Evolutionary conservation across 129 eudicot genomes (phyloP).

Genomic region (Lactuca sativa): DNA sequence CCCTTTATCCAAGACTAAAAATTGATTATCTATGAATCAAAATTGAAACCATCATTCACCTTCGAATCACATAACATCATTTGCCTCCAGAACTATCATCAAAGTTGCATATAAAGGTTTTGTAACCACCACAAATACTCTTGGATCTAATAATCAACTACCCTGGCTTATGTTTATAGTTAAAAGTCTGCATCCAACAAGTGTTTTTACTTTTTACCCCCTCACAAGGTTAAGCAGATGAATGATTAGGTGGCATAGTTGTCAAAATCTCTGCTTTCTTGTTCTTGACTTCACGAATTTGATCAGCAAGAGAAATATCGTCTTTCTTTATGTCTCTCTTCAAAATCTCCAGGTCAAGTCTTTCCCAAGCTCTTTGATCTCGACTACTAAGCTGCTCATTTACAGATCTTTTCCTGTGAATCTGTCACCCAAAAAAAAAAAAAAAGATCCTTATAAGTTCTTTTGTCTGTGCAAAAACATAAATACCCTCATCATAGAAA

Average conservation of each 20-base stretch:
- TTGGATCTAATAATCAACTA: constrained; percentile 5
- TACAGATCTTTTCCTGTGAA: constrained; percentile 50
- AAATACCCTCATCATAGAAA: too few species aligned
- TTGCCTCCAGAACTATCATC: too few species aligned
- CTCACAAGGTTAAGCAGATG: not conserved
- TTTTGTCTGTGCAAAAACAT: too few species aligned
- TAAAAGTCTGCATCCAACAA: constrained; percentile 9
- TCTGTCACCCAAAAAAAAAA: constrained; percentile 37
- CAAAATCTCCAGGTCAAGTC: constrained; percentile 44
- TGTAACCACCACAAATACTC: not conserved
- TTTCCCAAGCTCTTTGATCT: constrained; percentile 60
- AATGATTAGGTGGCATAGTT: constrained; percentile 11
- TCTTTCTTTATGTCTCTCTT: constrained; percentile 40
- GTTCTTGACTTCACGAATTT: constrained; percentile 65
- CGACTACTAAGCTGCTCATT: constrained; percentile 44
- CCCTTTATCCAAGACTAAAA: not conserved
- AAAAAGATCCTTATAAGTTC: too few species aligned
- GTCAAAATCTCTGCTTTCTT: constrained; percentile 31
- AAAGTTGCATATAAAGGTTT: constrained; percentile 5
- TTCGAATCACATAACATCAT: not conserved
- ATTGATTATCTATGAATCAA: not conserved
- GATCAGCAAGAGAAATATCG: constrained; percentile 71
- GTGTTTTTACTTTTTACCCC: not conserved
- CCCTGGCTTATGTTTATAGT: constrained; percentile 6
- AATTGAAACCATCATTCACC: not conserved